Evolutionary conservation across 768 basidiomycete genomes (phyloP), one percentile per base, ranked within the genome.

Genomic region (Phylloporus sp.): DNA sequence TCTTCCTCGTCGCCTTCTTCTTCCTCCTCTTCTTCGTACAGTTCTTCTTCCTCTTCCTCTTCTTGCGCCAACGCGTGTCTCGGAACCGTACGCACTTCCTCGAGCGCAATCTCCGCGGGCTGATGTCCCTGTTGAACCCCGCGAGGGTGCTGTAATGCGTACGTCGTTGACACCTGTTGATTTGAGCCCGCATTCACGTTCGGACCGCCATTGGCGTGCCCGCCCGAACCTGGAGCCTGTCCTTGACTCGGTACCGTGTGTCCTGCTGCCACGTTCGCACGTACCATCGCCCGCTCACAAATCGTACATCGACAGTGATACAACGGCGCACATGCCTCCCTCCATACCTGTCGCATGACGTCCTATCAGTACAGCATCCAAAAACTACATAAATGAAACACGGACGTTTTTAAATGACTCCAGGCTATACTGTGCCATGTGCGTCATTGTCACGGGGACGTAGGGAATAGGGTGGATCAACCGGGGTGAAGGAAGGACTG

Each of bases 301-400:
- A 87, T 80, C n/a, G 72, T 70, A 61, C 86, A 87, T 42, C 78
- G 74, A 59, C 86, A 88, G 35, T 83, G 79, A 59, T 82, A 88
- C 34, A 88, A 53, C 0, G 84, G 85, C 4, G 77, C 72, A 60
- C 81, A 86, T 0, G 84, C 86, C 48, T 87, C 84, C 31, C 82
- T 73, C 86, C 86, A 88, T 9, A 79, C 72, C 85, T 87, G 59
- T 40, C 21, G 2, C 24, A 34, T 36, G 20, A 46, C 27, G 15
- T 39, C 8, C 20, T 3, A 27, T 53, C 27, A 56, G 41, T 38
- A 46, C 32, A 39, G 24, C 28, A 40, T 15, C 18, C 23, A 18
- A 46, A 28, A 39, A 20, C 4, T 13, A 38, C 17, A 38, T 18
- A 29, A 32, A 29, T 14, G 15, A 53, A 40, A 3, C 27, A 74